phyloP scores from a whole-genome alignment of 768 basidiomycete genomes.

The Termitomyces sp. region DNA sequence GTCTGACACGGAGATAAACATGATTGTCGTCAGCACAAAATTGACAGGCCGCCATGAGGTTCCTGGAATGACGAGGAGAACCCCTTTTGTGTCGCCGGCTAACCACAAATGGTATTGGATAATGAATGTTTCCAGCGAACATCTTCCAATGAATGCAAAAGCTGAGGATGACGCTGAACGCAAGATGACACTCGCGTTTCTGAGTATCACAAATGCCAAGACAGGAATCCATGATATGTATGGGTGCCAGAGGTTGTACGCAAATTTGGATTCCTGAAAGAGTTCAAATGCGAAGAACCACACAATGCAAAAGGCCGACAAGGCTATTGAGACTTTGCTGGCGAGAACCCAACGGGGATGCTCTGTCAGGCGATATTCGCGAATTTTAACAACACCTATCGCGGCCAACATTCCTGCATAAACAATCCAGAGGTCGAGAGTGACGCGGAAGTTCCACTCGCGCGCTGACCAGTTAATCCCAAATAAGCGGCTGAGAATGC shows the following conservation, averaged over 20 bases:
- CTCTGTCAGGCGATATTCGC: conserved; percentile 66
- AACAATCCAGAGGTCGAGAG: conserved; percentile 84
- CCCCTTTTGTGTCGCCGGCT: conserved; percentile 76
- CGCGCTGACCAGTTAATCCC: conserved; percentile 77
- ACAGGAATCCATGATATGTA: conserved; percentile 81
- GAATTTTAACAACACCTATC: conserved; percentile 66
- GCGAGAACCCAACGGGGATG: conserved; percentile 57
- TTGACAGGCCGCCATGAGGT: conserved; percentile 71
- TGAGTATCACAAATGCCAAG: conserved; percentile 63
- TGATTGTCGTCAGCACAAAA: conserved; percentile 63
- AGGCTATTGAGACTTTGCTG: conserved; percentile 41
- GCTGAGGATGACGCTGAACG: conserved; percentile 63
- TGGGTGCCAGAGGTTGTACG: conserved; percentile 83
- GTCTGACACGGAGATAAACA: conserved; percentile 80
- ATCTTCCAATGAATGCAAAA: conserved; percentile 80
- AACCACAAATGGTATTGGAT: conserved; percentile 88
- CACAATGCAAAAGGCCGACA: conserved; percentile 46
- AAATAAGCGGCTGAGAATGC: conserved; percentile 56
- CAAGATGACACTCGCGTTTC: conserved; percentile 67
- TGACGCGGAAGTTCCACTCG: conserved; percentile 88
- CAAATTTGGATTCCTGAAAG: conserved; percentile 68
- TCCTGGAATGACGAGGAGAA: conserved; percentile 76
- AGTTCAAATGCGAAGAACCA: conserved; percentile 89
- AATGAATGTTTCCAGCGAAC: conserved; percentile 89
- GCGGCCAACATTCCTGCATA: conserved; percentile 83